phyloP scores from a whole-genome alignment of 1,284 basidiomycete species.

The Fomitopsis palustris region DNA sequence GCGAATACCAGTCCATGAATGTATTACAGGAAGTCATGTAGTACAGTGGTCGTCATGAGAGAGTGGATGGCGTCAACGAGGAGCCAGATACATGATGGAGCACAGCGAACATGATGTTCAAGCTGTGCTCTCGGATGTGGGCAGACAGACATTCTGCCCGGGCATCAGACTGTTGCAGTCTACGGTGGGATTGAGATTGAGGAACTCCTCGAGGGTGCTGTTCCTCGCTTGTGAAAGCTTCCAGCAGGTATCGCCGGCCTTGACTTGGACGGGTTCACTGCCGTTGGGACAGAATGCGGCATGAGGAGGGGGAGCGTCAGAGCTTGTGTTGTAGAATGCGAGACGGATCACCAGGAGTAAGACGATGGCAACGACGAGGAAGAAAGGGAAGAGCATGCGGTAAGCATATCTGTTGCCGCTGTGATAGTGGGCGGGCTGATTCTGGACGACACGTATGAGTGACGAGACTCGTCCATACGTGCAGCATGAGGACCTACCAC shows the following conservation, averaged over 20 bases:
- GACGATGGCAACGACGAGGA: slow-evolving; percentile 62
- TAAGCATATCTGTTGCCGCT: slow-evolving; percentile 40
- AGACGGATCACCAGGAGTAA: slow-evolving; percentile 67
- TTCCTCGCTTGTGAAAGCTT: slow-evolving; percentile 50
- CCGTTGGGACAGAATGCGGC: slow-evolving; percentile 44
- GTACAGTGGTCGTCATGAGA: not conserved
- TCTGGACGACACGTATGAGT: slow-evolving; percentile 6
- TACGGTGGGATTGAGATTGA: slow-evolving; percentile 49
- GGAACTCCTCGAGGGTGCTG: slow-evolving; percentile 51
- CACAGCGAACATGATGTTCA: not conserved
- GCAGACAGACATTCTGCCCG: slow-evolving; percentile 54
- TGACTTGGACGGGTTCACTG: slow-evolving; percentile 45
- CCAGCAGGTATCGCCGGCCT: slow-evolving; percentile 71
- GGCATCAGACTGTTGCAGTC: slow-evolving; percentile 56
- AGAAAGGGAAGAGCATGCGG: slow-evolving; percentile 68
- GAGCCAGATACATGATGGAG: not conserved
- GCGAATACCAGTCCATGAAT: not conserved
- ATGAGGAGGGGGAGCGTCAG: slow-evolving; percentile 20
- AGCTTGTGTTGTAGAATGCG: slow-evolving; percentile 38
- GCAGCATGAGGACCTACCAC: slow-evolving; percentile 39
- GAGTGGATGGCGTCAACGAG: not conserved
- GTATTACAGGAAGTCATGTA: not conserved
- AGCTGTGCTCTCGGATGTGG: not conserved
- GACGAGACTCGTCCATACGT: not conserved
- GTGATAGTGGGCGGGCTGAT: slow-evolving; percentile 25